phyloP scores from a whole-genome alignment of 495 filamentous ascomycete genomes.

The Penicillium coprophilum region DNA sequence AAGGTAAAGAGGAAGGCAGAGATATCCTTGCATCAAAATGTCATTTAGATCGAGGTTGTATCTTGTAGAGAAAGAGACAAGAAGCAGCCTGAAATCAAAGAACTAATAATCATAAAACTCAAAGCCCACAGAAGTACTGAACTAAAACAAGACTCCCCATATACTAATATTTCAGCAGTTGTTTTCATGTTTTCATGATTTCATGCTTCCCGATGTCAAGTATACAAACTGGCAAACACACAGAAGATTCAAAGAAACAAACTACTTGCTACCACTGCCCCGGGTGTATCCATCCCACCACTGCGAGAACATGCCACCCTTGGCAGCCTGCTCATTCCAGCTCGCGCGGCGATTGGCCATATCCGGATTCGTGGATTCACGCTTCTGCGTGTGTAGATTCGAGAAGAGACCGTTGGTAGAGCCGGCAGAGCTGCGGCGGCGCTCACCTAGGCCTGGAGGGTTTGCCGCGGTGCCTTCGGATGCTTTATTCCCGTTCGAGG shows the following conservation, averaged over 20 bases:
- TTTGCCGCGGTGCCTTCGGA: constrained; percentile 2
- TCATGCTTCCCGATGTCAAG: background rate
- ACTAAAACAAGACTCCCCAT: background rate
- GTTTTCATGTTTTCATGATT: background rate
- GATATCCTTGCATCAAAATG: too few species aligned
- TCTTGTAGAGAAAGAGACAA: background rate
- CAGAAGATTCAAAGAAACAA: background rate
- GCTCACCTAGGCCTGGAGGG: constrained; percentile 27
- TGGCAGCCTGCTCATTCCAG: constrained; percentile 49
- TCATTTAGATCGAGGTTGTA: too few species aligned
- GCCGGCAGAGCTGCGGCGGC: constrained; percentile 33
- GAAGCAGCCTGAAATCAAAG: background rate
- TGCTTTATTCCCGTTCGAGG: constrained; percentile 17
- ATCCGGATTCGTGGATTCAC: constrained; percentile 41
- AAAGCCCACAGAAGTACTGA: background rate
- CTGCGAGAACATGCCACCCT: constrained; percentile 48
- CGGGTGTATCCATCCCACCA: constrained; percentile 56
- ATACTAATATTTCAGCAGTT: background rate
- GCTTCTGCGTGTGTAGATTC: constrained; percentile 52
- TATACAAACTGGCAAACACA: background rate
- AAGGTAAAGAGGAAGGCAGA: too few species aligned
- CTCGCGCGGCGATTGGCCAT: constrained; percentile 43
- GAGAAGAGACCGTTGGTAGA: constrained; percentile 40
- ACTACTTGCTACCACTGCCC: constrained; percentile 9
- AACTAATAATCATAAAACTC: background rate